Evolutionary conservation across 2,329 filamentous ascomycete genomes (phyloP), one percentile per base, ranked within the genome.

Genomic region (Trichophyton rubrum): DNA sequence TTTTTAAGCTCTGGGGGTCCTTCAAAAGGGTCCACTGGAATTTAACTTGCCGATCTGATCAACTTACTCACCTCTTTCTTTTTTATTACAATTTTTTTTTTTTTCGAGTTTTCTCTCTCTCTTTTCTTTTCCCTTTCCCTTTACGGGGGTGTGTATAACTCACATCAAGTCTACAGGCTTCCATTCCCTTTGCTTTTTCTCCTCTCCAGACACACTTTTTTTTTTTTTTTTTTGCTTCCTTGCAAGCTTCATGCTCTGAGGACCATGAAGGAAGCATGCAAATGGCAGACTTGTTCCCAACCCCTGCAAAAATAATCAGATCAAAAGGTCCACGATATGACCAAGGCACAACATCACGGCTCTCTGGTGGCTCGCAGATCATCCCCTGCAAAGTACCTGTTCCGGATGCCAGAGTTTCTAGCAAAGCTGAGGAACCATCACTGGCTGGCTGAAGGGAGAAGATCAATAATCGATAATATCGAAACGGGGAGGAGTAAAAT

Each of bases 371-470:
- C 55, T 56, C 20, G 30, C 38, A 38, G 55, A 56, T 56, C 55
- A 13, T 56, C 27, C 49, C 55, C 38, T 56, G 55, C 55, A 56
- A 17, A 56, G 55, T 41, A 33, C 55, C 55, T 56, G 30, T 20
- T 38, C 38, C 24, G 55, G 55, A n/a, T 56, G 55, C 20, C 33
- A 41, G 30, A 56, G 55, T 41, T 56, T 56, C 17, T 17, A 56
- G 30, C 55, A 9, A 56, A 56, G 55, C 55, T 40, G 55, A 56
- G 33, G 33, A 41, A 40, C 33, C 33, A 41, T 40, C 33, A 11
- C 38, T n/a, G 55, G 55, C 55, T 56, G 55, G 55, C 55, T 56
- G 55, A 56, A 20, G 30, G 53, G 11, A 17, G 20, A 56, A 40
- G 33, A 40, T 40, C 33, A 40, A 38, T 56, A 40, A 56, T 41